Evolutionary conservation across 192 early-diverging fungal species (phyloP), one percentile per base, ranked within the genome.

Genomic region (Spizellomyces sp.): DNA sequence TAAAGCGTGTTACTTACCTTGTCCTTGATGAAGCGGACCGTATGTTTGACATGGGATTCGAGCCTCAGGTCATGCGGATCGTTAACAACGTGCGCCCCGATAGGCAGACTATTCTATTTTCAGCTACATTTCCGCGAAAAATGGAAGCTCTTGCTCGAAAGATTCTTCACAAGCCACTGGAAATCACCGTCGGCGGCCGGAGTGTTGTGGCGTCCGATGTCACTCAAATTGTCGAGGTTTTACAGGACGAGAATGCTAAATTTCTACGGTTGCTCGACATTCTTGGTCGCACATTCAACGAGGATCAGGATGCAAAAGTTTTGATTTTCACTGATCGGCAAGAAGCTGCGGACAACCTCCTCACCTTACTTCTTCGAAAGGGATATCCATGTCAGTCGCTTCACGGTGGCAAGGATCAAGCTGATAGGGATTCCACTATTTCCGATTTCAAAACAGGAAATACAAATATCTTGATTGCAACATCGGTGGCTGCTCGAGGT

Each of bases 11-110:
- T 19, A 80, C 85, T 7, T 74, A 86, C 27, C 92, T 75, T 67
- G 88, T 96, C 21, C 89, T 92, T 6, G 96, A 98, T 79, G 98
- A 99, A 77, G 98, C 98, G 9, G 98, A 99, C 70, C 94, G 96
- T 90, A 98, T 99, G 96, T 97, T 99, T 83, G 96, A 98, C 78
- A 93, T 97, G 91, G 98, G 96, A 10, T 99, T 99, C 74, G 96
- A 96, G 77, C 95, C 94, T 42, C 95, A 97, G 77, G 95, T 99
- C 19, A 94, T 95, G 89, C 91, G 93, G 74, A 98, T 99, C 66
- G 90, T 98, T 19, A 92, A 57, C 80, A 91, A 65, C 88, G 90
- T 65, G 90, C 95, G 27, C 88, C 92, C 56, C 86, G 94, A 90
- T 64, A 93, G 98, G 59, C 98, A 99, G 77, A 92, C 94, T 41